phyloP scores from a whole-genome alignment of 1,284 basidiomycete genomes.

The Boletus smithii region DNA sequence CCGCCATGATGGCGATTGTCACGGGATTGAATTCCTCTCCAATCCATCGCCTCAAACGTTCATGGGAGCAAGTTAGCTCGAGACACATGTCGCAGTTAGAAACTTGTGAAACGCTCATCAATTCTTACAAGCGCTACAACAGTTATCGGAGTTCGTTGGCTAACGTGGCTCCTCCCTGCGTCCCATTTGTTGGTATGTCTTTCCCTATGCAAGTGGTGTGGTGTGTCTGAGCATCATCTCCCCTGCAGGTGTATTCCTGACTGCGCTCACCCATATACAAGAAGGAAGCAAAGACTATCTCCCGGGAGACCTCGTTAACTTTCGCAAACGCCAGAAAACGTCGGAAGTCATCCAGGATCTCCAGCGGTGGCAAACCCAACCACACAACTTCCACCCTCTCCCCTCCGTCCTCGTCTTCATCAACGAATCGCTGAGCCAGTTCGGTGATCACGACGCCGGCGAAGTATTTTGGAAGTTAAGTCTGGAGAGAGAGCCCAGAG shows the following conservation, averaged over 20 bases:
- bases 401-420: slow-evolving; percentile 58
- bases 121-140: slow-evolving; percentile 74
- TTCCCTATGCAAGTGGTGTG: neutral
- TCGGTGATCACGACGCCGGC: slow-evolving; percentile 41
- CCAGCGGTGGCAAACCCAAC: slow-evolving; percentile 72
- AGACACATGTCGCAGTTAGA: slow-evolving; percentile 47
- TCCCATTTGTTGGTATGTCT: slow-evolving; percentile 74
- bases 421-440: slow-evolving; percentile 50
- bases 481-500: slow-evolving; percentile 70
- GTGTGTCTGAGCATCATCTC: neutral
- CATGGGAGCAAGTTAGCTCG: slow-evolving; percentile 68
- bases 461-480: slow-evolving; percentile 65
- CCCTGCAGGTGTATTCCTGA: slow-evolving; percentile 67
- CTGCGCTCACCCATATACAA: slow-evolving; percentile 79
- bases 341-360: slow-evolving; percentile 81
- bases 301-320: slow-evolving; percentile 70
- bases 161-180: slow-evolving; percentile 70
- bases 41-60: slow-evolving; percentile 70
- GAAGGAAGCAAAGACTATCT: slow-evolving; percentile 76
- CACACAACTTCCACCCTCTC: slow-evolving; percentile 67
- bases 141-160: slow-evolving; percentile 68
- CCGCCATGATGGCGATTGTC: slow-evolving; percentile 75
- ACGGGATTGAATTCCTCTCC: slow-evolving; percentile 78
- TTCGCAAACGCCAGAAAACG: slow-evolving; percentile 72
- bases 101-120: slow-evolving; percentile 56